Conservation (phyloP, 2,329 filamentous ascomycete genomes). For the Cladosporium austrohemisphaericum region DNA sequence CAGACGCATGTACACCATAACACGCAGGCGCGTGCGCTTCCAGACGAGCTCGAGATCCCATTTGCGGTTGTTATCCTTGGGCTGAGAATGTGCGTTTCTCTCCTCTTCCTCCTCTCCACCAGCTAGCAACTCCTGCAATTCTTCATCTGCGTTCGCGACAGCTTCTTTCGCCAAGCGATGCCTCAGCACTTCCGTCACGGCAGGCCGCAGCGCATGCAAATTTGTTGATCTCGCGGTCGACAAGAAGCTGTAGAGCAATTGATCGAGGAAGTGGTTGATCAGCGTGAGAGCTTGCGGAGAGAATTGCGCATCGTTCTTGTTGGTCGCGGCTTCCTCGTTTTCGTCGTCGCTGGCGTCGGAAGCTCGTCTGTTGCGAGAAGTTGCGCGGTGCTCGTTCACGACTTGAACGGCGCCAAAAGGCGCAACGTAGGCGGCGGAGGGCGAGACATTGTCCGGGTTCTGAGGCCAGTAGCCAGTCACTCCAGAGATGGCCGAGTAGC, state of each 20-base stretch:
- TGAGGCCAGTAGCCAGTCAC: slow-evolving; percentile 20
- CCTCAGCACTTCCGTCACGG: slow-evolving; percentile 82
- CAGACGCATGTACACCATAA: slow-evolving; percentile 97
- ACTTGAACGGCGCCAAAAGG: slow-evolving; percentile 84
- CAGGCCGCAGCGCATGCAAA: slow-evolving; percentile 70
- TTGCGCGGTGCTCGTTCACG: slow-evolving; percentile 69
- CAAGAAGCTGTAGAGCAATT: slow-evolving; percentile 89
- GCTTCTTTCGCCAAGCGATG: slow-evolving; percentile 83
- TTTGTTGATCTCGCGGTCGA: slow-evolving; percentile 73
- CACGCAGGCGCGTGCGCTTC: slow-evolving; percentile 87
- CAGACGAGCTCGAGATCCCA: slow-evolving; percentile 93
- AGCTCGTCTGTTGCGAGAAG: slow-evolving; percentile 55
- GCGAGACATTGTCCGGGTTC: slow-evolving; percentile 51
- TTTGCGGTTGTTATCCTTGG: slow-evolving; percentile 44
- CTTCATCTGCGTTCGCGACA: slow-evolving; percentile 77
- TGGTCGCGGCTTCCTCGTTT: slow-evolving; percentile 58
- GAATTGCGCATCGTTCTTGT: slow-evolving; percentile 64
- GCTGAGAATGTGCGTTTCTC: slow-evolving; percentile 33
- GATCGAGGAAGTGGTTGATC: slow-evolving; percentile 89
- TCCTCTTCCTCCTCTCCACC: slow-evolving; percentile 70
- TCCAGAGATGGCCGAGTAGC: slow-evolving; percentile 23
- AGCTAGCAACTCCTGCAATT: slow-evolving; percentile 82
- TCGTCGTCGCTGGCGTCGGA: slow-evolving; percentile 47
- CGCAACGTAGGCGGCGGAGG: slow-evolving; percentile 82
- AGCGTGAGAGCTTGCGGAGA: slow-evolving; percentile 69